phyloP scores from a whole-genome alignment of 192 early-diverging fungal genomes.

The Rhizoclosmatium globosum region DNA sequence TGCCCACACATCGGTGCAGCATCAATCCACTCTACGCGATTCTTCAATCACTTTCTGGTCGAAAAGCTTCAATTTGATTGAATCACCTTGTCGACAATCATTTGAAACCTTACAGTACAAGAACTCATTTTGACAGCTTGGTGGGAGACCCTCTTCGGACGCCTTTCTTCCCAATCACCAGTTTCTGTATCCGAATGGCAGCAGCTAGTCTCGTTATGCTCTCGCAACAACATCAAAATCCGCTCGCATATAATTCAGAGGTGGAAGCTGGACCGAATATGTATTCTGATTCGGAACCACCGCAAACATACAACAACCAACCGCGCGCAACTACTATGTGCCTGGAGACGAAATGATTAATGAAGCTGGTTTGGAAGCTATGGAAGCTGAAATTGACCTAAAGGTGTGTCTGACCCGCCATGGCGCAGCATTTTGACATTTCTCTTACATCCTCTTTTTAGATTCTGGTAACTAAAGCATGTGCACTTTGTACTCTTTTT shows the following conservation, averaged over 20 bases:
- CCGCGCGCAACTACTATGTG: neutral
- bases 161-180: neutral
- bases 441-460: neutral
- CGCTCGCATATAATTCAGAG: neutral
- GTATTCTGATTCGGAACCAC: neutral
- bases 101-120: too few relatives aligned
- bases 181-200: slow-evolving; percentile 4
- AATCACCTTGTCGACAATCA: too few relatives aligned
- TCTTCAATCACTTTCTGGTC: too few relatives aligned
- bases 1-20: too few relatives aligned
- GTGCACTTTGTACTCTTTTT: neutral
- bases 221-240: neutral
- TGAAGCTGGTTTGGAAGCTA: neutral
- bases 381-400: slow-evolving; percentile 29
- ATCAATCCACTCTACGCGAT: too few relatives aligned
- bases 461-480: neutral
- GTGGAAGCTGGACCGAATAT: neutral
- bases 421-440: neutral
- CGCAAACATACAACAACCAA: neutral
- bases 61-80: too few relatives aligned
- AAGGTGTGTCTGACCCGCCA: slow-evolving; percentile 8
- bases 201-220: slow-evolving; percentile 19
- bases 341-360: neutral
- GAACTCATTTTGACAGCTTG: too few relatives aligned
- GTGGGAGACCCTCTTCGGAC: neutral